Conservation (phyloP, 208 protist genomes). For the Porcisia hertigi region DNA sequence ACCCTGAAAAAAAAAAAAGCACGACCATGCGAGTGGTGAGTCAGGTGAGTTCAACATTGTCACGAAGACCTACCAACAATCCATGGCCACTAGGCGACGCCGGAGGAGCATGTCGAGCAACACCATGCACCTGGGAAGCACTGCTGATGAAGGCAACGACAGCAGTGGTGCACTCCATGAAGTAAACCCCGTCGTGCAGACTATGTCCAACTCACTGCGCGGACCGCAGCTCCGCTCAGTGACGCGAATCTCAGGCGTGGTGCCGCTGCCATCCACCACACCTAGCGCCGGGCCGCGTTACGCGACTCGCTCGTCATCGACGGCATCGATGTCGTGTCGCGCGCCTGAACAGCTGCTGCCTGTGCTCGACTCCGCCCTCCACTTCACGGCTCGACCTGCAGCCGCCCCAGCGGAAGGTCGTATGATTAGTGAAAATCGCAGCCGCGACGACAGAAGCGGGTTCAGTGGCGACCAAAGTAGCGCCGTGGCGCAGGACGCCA, state of each 20-base stretch:
- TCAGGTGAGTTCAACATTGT: conserved; percentile 20
- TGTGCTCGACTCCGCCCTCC: neutral
- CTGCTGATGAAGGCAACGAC: neutral
- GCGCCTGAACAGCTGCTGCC: neutral
- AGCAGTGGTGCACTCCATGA: neutral
- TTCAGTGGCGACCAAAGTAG: neutral
- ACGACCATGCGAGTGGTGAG: neutral
- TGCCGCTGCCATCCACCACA: conserved; percentile 3
- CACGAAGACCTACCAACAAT: conserved; percentile 23
- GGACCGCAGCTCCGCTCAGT: conserved; percentile 13
- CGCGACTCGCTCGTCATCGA: no score
- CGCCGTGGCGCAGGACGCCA: neutral
- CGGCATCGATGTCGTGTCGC: neutral
- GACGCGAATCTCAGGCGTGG: conserved; percentile 2
- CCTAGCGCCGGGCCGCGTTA: no score
- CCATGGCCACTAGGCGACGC: conserved; percentile 16
- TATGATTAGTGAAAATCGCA: neutral
- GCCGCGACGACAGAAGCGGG: neutral
- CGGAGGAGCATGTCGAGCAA: conserved; percentile 3
- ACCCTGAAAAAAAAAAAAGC: neutral
- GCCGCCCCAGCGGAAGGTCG: neutral
- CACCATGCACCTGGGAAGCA: neutral
- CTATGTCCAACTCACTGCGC: neutral
- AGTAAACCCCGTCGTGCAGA: neutral
- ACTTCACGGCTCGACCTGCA: neutral